A percentile compares a stretch with the other conserved stretches of the same genome.
Conservation (phyloP, 352 stramenopile genomes). For the Pythium coloratum region DNA sequence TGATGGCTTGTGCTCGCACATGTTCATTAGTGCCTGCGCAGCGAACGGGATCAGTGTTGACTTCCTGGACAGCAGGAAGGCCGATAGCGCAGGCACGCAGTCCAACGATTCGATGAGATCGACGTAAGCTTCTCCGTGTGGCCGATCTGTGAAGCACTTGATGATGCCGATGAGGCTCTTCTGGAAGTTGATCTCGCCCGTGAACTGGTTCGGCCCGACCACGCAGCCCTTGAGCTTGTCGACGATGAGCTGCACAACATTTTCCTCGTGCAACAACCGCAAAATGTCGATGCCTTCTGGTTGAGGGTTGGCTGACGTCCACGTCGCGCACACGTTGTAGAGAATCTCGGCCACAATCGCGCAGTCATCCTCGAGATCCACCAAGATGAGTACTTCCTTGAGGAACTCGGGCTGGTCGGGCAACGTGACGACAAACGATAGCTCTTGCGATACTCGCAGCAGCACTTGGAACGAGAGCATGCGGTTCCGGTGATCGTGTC, state of each 20-base stretch:
- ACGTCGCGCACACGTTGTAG: conserved; percentile 60
- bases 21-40: conserved; percentile 76
- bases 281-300: conserved; percentile 40
- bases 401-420: conserved; percentile 60
- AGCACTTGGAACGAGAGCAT: conserved; percentile 74
- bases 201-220: conserved; percentile 61
- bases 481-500: conserved; percentile 57
- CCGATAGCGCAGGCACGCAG: conserved; percentile 28
- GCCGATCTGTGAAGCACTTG: conserved; percentile 71
- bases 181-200: conserved; percentile 80
- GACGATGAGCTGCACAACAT: conserved; percentile 62
- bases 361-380: conserved; percentile 72
- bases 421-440: conserved; percentile 52
- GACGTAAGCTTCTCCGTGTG: conserved; percentile 28
- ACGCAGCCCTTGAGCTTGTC: conserved; percentile 75
- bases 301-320: conserved; percentile 21
- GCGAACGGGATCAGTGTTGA: conserved; percentile 60
- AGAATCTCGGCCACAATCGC: conserved; percentile 75
- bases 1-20: conserved; percentile 68
- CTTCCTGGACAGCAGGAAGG: conserved; percentile 73
- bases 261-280: conserved; percentile 56
- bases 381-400: conserved; percentile 69
- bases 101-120: conserved; percentile 19
- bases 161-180: conserved; percentile 72
- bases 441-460: conserved; percentile 62